Conservation (phyloP, 2,329 filamentous ascomycete species). For the Alternaria ventricosa region DNA sequence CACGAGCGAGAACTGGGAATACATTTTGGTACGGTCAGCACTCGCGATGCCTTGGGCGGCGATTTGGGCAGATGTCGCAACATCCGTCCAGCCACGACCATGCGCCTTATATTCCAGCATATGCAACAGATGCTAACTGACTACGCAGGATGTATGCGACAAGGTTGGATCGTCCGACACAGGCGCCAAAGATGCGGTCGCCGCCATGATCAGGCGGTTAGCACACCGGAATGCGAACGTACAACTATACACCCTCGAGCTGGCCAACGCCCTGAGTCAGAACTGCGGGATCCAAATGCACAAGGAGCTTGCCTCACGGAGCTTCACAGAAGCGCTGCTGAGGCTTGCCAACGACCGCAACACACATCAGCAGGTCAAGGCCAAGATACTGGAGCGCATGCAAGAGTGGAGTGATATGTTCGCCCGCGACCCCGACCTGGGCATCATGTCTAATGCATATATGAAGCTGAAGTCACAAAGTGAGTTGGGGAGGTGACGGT, state of each 20-base stretch:
- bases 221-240: slow-evolving; percentile 96
- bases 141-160: slow-evolving; percentile 65
- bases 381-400: slow-evolving; percentile 97
- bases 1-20: slow-evolving; percentile 81
- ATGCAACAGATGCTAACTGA: slow-evolving; percentile 15
- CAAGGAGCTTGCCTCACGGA: slow-evolving; percentile 86
- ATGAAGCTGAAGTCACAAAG: slow-evolving; percentile 79
- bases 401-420: slow-evolving; percentile 97
- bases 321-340: slow-evolving; percentile 91
- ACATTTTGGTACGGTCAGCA: slow-evolving; percentile 61
- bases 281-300: slow-evolving; percentile 89
- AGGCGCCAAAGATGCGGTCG: slow-evolving; percentile 80
- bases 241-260: slow-evolving; percentile 89
- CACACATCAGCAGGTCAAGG: slow-evolving; percentile 94
- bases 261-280: slow-evolving; percentile 88
- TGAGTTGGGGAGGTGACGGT: slow-evolving; percentile 33
- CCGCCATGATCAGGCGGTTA: slow-evolving; percentile 88
- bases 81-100: not conserved
- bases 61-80: not conserved
- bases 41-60: not conserved
- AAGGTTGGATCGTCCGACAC: slow-evolving; percentile 61
- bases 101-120: not conserved
- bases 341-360: slow-evolving; percentile 92
- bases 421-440: slow-evolving; percentile 82
- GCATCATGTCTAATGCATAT: slow-evolving; percentile 97